These are phyloP conservation scores for Komagataella ulmi DNA, from an alignment of 805 yeast species.

Conservation along the genomic window DNA sequence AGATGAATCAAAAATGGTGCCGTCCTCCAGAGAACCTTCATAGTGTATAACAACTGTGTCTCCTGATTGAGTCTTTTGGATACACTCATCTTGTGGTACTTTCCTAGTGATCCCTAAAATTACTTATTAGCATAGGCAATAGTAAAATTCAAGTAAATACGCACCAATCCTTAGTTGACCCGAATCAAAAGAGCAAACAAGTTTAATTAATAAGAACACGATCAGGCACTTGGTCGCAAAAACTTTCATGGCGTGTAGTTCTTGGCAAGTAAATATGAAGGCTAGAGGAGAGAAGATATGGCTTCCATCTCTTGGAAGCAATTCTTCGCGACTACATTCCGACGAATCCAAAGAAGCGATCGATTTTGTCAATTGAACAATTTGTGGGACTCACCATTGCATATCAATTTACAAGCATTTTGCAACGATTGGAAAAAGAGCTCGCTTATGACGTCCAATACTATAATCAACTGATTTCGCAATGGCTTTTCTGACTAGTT, in stretches of 20 bases:
- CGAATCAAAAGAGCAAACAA: background rate
- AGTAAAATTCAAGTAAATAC: background rate
- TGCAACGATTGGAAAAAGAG: too few relatives aligned
- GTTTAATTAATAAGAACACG: background rate
- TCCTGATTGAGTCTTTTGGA: conserved; percentile 43
- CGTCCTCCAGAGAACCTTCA: conserved; percentile 56
- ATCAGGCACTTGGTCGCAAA: background rate
- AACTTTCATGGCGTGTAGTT: background rate
- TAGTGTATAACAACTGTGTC: conserved; percentile 70
- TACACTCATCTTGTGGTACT: conserved; percentile 39
- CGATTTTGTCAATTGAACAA: too few relatives aligned
- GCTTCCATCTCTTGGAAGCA: too few relatives aligned
- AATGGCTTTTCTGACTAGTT: too few relatives aligned
- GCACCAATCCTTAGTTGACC: conserved; percentile 2
- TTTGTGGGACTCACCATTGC: too few relatives aligned
- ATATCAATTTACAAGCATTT: too few relatives aligned
- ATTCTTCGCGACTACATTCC: too few relatives aligned
- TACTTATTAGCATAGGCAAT: background rate
- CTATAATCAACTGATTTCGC: too few relatives aligned
- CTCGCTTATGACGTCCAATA: too few relatives aligned
- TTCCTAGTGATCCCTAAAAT: conserved; percentile 29
- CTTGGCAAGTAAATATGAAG: too few relatives aligned
- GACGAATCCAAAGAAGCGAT: too few relatives aligned
- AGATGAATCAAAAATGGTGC: conserved; percentile 68
- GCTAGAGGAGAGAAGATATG: too few relatives aligned